phyloP scores from a whole-genome alignment of 169 alveolate species.

The Plasmodium cynomolgi region DNA sequence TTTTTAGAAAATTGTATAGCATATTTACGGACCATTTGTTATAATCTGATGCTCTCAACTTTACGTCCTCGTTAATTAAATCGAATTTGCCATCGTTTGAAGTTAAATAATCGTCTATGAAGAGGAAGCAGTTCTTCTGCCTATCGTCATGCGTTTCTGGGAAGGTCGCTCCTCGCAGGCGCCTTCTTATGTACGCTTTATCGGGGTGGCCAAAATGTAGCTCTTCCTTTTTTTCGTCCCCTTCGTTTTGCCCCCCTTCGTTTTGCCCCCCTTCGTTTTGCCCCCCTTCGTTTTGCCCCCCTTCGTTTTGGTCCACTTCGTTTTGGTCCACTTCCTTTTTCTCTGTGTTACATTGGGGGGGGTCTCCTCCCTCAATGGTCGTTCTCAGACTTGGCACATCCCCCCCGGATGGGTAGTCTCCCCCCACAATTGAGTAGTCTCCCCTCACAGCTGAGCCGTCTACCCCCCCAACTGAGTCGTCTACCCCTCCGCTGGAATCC shows the following conservation, averaged over 20 bases:
- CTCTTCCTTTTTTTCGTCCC: not conserved
- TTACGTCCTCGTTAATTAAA: conserved; percentile 50
- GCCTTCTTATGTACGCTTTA: not conserved
- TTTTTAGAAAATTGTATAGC: conserved; percentile 68
- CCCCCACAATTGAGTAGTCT: not conserved
- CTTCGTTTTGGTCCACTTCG: too few species aligned
- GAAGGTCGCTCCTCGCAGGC: conserved; percentile 56
- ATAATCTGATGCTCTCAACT: conserved; percentile 73
- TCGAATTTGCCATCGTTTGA: conserved; percentile 48
- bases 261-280: too few species aligned
- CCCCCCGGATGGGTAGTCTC: not conserved
- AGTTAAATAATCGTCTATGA: conserved; percentile 73
- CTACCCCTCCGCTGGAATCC: not conserved
- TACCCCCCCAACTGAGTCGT: not conserved
- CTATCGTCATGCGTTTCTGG: conserved; percentile 76
- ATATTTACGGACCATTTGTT: conserved; percentile 72
- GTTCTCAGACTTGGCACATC: not conserved
- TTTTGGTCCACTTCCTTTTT: not conserved
- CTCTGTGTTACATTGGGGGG: not conserved
- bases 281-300: too few species aligned
- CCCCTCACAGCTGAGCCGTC: not conserved
- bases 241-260: not conserved
- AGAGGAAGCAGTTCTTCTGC: conserved; percentile 67
- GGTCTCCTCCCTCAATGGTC: not conserved
- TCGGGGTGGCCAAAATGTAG: not conserved